phyloP scores from a whole-genome alignment of 345 rosid species.

The Abelmoschus esculentus region DNA sequence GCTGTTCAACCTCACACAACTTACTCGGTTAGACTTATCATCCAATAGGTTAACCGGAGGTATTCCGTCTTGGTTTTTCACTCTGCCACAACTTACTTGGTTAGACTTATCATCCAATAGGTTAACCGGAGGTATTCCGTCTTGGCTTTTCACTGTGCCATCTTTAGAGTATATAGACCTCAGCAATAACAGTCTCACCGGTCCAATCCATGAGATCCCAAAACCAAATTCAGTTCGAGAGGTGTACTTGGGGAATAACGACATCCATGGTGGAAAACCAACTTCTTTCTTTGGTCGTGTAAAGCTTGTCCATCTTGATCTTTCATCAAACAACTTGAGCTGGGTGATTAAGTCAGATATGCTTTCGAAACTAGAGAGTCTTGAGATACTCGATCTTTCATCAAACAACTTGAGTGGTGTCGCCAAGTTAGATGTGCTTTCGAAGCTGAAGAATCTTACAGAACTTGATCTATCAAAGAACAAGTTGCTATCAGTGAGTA shows the following conservation, averaged over 20 bases:
- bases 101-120: background rate
- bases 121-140: slow-evolving; percentile 8
- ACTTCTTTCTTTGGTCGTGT: background rate
- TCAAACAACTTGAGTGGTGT: no score
- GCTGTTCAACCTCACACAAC: slow-evolving; percentile 1
- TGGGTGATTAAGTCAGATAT: no score
- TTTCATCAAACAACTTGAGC: background rate
- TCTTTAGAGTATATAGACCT: background rate
- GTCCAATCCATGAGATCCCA: background rate
- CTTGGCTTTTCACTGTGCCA: slow-evolving; percentile 13
- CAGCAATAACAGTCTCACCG: background rate
- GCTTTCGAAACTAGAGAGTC: background rate
- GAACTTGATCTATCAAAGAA: background rate
- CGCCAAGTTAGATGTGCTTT: no score
- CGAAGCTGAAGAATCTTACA: no score
- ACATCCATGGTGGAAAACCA: background rate
- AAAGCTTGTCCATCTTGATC: background rate
- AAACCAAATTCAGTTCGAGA: rapidly evolving
- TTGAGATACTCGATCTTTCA: background rate
- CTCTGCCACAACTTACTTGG: background rate
- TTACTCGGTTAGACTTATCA: background rate
- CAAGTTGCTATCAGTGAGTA: background rate
- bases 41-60: background rate
- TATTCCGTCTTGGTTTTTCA: slow-evolving; percentile 21
- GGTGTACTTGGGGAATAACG: background rate